A percentile compares a stretch with the other conserved stretches of the same genome.
Conservation (phyloP, 345 rosid genomes). For the Salix purpurea region DNA sequence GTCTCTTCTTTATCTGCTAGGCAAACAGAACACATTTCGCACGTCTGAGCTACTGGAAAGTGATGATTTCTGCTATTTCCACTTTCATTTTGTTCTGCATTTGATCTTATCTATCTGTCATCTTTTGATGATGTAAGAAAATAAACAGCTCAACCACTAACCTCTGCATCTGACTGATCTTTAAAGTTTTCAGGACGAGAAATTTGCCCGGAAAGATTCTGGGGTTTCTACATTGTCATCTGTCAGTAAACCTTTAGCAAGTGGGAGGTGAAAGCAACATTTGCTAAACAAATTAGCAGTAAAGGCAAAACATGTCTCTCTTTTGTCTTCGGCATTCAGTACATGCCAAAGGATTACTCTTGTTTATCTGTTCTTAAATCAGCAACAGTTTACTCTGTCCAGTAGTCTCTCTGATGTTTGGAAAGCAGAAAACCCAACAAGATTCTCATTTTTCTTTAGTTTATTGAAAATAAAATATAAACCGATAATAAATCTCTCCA, state of each 20-base stretch:
- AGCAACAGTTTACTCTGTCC: background rate
- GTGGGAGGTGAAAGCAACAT: conserved; percentile 33
- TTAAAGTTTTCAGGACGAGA: background rate
- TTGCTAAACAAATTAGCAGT: background rate
- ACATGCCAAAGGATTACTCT: conserved; percentile 9
- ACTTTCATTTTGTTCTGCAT: background rate
- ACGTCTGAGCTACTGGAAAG: background rate
- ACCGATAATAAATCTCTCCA: background rate
- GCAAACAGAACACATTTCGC: conserved; percentile 5
- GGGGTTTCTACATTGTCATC: background rate
- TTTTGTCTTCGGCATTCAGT: conserved; percentile 24
- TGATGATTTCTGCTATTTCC: conserved; percentile 11
- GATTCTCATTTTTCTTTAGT: background rate
- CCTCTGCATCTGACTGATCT: background rate
- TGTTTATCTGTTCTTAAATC: conserved; percentile 14
- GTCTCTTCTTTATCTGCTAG: conserved; percentile 1
- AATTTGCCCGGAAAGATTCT: background rate
- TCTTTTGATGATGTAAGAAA: background rate
- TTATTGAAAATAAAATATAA: background rate
- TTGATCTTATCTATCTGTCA: background rate
- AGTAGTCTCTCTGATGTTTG: background rate
- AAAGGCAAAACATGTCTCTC: conserved; percentile 20
- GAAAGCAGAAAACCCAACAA: background rate
- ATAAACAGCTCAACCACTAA: background rate
- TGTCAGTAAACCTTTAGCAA: conserved; percentile 5